Conservation (phyloP, 306 rosid species). For the Clitoria ternatea region DNA sequence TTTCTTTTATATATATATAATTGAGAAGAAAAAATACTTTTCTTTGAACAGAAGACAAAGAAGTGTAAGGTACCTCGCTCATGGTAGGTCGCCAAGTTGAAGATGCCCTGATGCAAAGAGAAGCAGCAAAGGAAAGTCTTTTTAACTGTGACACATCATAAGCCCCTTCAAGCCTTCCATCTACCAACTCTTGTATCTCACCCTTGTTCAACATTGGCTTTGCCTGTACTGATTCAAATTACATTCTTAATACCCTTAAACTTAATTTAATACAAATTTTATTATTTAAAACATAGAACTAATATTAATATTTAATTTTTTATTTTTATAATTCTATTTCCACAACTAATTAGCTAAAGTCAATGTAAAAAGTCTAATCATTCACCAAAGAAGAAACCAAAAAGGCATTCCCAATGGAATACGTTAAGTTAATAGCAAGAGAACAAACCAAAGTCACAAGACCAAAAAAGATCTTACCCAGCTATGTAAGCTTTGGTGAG, state of each 20-base stretch:
- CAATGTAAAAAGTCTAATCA: too few species aligned
- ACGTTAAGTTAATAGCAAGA: slow-evolving; percentile 6
- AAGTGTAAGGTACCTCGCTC: slow-evolving; percentile 51
- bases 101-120: slow-evolving; percentile 74
- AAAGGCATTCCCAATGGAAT: neutral
- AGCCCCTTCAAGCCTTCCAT: slow-evolving; percentile 75
- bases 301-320: too few species aligned
- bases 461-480: slow-evolving; percentile 51
- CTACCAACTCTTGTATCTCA: slow-evolving; percentile 64
- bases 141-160: slow-evolving; percentile 56
- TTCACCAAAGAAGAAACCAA: slow-evolving; percentile 30
- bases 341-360: neutral
- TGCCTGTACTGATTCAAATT: slow-evolving; percentile 51
- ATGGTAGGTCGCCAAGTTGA: slow-evolving; percentile 84
- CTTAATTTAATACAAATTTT: too few species aligned
- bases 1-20: too few species aligned
- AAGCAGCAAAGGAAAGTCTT: slow-evolving; percentile 74
- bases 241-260: neutral
- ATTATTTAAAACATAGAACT: too few species aligned
- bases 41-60: neutral
- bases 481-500: slow-evolving; percentile 85
- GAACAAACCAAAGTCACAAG: neutral
- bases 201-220: slow-evolving; percentile 80
- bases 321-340: too few species aligned
- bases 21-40: neutral